Base-by-base conservation (phyloP, 495 filamentous ascomycete species). In the Parachaetomium inaequale region DNA sequence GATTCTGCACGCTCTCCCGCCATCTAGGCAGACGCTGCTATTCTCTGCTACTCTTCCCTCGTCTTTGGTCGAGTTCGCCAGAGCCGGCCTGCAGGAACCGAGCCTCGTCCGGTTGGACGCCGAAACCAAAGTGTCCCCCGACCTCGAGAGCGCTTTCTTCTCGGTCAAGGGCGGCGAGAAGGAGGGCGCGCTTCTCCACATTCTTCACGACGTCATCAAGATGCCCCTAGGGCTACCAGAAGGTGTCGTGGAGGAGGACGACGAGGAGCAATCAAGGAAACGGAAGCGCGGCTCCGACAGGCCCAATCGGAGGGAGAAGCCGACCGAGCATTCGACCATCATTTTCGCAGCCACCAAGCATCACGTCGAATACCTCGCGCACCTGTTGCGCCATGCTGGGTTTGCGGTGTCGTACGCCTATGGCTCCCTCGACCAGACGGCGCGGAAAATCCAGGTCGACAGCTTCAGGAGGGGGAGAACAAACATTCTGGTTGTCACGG, bases 11-110 rank as follows among this genome's bases (percentile, higher is more conserved):
- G 87, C 91, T 2, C 79, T 98, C 38, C 94, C 94, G 7, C 72
- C 85, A 7, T 86, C 86, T 40, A 83, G 95, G 26, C 94, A 98
- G 68, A 98, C 93, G 1, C 81, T 97, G 19, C 80, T 98, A 17
- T 98, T 96, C 72, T 98, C 95, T 2, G 94, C 94, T 1, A 98
- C 94, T 0, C 79, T 98, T 31, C 94, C 94, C 12, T 91, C 91
- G 58, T 93, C 91, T 1, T 81, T 98, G 32, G 93, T 96, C 7
- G 94, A 98, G 70, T 98, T 98, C 70, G 94, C 95, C 3, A 84
- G 92, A 63, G 94, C 94, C 55, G 94, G 94, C 61, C 74, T 98
- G 42, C 89, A 94, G 63, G 95, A 98, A 55, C 93, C 94, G 0
- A 88, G 80, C 63, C 79, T 97, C 1, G 85, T 98, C 59, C 85